A percentile compares a stretch with the other conserved stretches of the same genome.
phyloP scores from a whole-genome alignment of 176 grass and related monocot genomes.

The Typha latifolia region DNA sequence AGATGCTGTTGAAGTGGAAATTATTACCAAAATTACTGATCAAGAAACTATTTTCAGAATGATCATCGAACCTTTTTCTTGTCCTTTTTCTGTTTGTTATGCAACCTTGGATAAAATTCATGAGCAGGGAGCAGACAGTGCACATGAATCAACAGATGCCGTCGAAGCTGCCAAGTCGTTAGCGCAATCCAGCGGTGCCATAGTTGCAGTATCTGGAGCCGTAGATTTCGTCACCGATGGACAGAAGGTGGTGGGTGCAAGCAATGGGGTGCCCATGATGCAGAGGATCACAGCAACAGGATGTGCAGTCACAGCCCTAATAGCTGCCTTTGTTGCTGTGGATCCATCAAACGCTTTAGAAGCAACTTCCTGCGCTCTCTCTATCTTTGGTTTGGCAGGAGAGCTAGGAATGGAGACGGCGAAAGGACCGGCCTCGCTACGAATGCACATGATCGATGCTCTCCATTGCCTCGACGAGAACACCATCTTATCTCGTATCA shows the following conservation, averaged over 20 bases:
- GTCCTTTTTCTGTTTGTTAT: neutral
- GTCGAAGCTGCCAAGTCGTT: conserved; percentile 50
- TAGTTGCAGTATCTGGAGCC: conserved; percentile 57
- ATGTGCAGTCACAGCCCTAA: conserved; percentile 59
- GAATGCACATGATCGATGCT: conserved; percentile 72
- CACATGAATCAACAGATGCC: conserved; percentile 53
- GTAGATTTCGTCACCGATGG: conserved; percentile 66
- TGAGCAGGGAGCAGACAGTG: conserved; percentile 63
- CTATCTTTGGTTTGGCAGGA: conserved; percentile 57
- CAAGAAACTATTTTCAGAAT: neutral
- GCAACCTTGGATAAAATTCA: neutral
- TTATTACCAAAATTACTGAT: too few relatives aligned
- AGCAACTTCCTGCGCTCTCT: conserved; percentile 44
- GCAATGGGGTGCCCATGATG: conserved; percentile 76
- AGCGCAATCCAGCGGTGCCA: conserved; percentile 30
- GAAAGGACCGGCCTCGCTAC: conserved; percentile 61
- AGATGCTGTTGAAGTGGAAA: conserved; percentile 32
- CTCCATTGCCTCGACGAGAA: conserved; percentile 42
- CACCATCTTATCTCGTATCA: conserved; percentile 30
- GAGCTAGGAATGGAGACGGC: conserved; percentile 64
- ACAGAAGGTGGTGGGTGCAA: conserved; percentile 18
- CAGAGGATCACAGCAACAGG: conserved; percentile 76
- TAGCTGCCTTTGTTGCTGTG: conserved; percentile 56
- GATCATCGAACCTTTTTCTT: neutral
- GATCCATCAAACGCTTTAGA: conserved; percentile 43